Conservation (phyloP, 2,329 filamentous ascomycete species). For the Fusarium clavum region DNA sequence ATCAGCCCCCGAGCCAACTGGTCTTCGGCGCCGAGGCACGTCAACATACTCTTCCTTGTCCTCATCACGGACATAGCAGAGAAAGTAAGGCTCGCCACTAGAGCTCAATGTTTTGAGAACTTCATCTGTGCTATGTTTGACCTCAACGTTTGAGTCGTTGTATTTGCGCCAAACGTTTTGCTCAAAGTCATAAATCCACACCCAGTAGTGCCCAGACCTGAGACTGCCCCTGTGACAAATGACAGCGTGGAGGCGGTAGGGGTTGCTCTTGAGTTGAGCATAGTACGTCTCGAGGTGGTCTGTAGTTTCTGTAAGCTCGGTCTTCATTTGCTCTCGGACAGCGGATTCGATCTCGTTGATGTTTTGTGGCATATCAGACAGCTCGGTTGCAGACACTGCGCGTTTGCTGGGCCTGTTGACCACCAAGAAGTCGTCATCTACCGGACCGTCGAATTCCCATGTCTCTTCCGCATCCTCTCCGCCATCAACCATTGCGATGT, state of each 20-base stretch:
- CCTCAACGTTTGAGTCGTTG: conserved; percentile 86
- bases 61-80: conserved; percentile 82
- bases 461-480: conserved; percentile 41
- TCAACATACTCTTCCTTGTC: conserved; percentile 66
- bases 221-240: conserved; percentile 87
- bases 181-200: conserved; percentile 93
- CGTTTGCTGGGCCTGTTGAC: conserved; percentile 37
- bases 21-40: conserved; percentile 56
- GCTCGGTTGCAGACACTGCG: neutral
- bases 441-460: conserved; percentile 55
- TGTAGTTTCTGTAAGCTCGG: conserved; percentile 53
- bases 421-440: conserved; percentile 53
- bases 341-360: conserved; percentile 41
- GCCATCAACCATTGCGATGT: conserved; percentile 4
- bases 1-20: conserved; percentile 2
- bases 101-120: conserved; percentile 76
- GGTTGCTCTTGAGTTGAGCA: conserved; percentile 69
- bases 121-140: conserved; percentile 71
- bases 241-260: conserved; percentile 88
- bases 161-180: conserved; percentile 89
- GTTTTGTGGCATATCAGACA: conserved; percentile 20
- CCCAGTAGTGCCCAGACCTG: conserved; percentile 91
- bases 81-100: conserved; percentile 82
- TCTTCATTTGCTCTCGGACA: conserved; percentile 59
- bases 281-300: conserved; percentile 44